Base-by-base conservation (phyloP, 2,329 filamentous ascomycete genomes). In the Rhinocladiella mackenziei region DNA sequence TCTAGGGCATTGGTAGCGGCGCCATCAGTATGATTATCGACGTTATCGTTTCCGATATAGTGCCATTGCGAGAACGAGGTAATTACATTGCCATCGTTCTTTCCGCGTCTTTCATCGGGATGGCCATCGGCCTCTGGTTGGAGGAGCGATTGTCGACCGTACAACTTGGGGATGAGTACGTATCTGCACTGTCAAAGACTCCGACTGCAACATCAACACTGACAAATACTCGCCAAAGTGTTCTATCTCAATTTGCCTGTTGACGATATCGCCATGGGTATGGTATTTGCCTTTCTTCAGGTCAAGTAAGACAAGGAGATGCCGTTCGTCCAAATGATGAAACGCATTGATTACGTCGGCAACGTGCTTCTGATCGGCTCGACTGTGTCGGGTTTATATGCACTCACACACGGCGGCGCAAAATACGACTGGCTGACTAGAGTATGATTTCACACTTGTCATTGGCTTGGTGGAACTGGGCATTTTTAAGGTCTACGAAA, bases 1-100 rank as follows among this genome's bases (percentile, higher is more conserved):
- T 82, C 1, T 76, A 81, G 41, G 78, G 79, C 0, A 53, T 74
- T 1, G 74, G 72, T 0, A 66, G 62, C 2, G 72, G 68, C 2
- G 73, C 72, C 0, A 65, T 72, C 50, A 56, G 53, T 22, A 45
- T 70, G 33, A 58, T 77, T 2, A 62, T 68, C 5, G 68, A 72
- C 13, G 65, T 76, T 39, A 66, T 78, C 13, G 61, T 76, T 5
- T 71, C 65, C 15, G 75, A 78, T 42, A 56, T 77, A 9, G 43
- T 47, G 8, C 43, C 43, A 10, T 23, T 47, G 31, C 48, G 61
- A 9, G 58, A 64, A 15, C 50, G 60, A 19, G 57, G 57, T 1
- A 60, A 60, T 7, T 63, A 57, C 39, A 42, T 62, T 18, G 56
- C 53, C 5, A 41, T 58, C 23, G 48, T 63, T 5, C 44, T 56